Conservation (phyloP, 148 eudicot genomes). For the Rhododendron simsii region DNA sequence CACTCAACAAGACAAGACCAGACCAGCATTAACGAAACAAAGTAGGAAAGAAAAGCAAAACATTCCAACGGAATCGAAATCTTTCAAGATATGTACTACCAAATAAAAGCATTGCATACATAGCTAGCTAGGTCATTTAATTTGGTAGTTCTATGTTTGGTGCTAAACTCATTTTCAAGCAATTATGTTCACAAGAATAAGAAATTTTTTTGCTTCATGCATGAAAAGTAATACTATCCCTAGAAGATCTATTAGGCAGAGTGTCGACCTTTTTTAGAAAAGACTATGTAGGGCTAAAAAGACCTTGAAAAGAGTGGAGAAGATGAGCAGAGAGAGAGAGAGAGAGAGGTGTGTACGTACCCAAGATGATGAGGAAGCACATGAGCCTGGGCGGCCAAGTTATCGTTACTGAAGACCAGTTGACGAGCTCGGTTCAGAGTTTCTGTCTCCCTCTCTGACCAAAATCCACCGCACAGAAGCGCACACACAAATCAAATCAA, state of each 20-base stretch:
- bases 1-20: too few species aligned
- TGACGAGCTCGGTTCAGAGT: conserved; percentile 95
- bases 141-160: conserved; percentile 14
- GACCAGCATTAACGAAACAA: neutral
- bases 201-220: neutral
- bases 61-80: neutral
- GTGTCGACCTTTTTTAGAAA: conserved; percentile 1
- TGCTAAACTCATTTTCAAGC: neutral
- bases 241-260: neutral
- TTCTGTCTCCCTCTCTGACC: conserved; percentile 94
- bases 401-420: conserved; percentile 74
- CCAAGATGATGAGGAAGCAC: conserved; percentile 40
- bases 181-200: neutral
- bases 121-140: neutral
- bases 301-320: conserved; percentile 2
- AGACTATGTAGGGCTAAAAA: neutral
- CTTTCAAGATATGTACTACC: too few species aligned
- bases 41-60: neutral
- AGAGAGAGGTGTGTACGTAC: conserved; percentile 19
- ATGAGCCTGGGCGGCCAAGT: conserved; percentile 27
- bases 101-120: neutral
- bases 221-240: neutral
- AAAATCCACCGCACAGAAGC: neutral
- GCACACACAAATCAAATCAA: conserved; percentile 17
- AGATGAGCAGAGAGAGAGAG: neutral